phyloP scores from a whole-genome alignment of 2,329 filamentous ascomycete genomes.

The Colletotrichum salicis region DNA sequence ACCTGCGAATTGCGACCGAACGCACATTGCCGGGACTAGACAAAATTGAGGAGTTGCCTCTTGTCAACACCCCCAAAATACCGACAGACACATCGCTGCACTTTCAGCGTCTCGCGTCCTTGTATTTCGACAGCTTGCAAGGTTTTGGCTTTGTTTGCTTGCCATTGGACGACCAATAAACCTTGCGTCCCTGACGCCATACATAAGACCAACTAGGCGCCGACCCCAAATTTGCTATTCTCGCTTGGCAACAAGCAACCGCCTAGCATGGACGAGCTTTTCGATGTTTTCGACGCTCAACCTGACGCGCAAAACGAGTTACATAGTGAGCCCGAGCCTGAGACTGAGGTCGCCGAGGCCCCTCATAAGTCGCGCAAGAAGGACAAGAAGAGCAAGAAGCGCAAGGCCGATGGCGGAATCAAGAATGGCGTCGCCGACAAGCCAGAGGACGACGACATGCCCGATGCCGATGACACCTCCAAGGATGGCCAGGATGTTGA shows the following conservation, averaged over 20 bases:
- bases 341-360: slow-evolving; percentile 51
- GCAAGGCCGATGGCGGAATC: slow-evolving; percentile 83
- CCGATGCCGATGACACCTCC: slow-evolving; percentile 55
- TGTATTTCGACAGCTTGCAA: neutral
- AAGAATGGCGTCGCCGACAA: slow-evolving; percentile 59
- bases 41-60: slow-evolving; percentile 17
- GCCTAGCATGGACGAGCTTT: slow-evolving; percentile 77
- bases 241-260: neutral
- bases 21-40: slow-evolving; percentile 11
- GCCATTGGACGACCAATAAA: neutral
- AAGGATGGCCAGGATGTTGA: slow-evolving; percentile 47
- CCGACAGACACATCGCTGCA: neutral
- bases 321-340: slow-evolving; percentile 57
- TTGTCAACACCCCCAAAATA: slow-evolving; percentile 2
- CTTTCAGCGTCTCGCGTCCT: too few species aligned
- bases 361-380: slow-evolving; percentile 57
- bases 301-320: slow-evolving; percentile 54
- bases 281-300: slow-evolving; percentile 82
- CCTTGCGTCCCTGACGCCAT: neutral
- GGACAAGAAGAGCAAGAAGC: slow-evolving; percentile 80
- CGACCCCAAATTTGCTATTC: neutral
- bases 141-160: neutral
- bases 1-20: slow-evolving; percentile 14
- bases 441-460: slow-evolving; percentile 53
- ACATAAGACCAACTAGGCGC: neutral